These are phyloP conservation scores for Penicillium steckii DNA, from an alignment of 495 filamentous ascomycete genomes.

Conservation along the genomic window DNA sequence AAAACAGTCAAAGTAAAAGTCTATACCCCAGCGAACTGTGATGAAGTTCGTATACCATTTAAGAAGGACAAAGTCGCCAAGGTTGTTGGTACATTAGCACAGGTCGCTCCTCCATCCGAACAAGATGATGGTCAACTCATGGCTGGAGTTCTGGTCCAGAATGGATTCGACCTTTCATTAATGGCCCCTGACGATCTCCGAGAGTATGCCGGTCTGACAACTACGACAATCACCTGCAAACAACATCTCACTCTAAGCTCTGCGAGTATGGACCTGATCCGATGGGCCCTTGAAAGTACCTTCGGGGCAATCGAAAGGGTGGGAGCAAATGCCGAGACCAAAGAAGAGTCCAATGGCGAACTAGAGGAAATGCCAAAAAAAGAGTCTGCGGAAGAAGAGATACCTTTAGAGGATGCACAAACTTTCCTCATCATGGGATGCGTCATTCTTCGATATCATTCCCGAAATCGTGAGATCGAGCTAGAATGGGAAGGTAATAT, in stretches of 20 bases:
- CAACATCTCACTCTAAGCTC: constrained; percentile 83
- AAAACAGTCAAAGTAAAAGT: constrained; percentile 83
- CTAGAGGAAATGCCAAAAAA: constrained; percentile 35
- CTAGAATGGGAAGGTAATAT: constrained; percentile 97
- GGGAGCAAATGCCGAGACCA: constrained; percentile 32
- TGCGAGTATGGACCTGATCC: constrained; percentile 85
- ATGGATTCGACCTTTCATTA: constrained; percentile 91
- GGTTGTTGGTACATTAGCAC: constrained; percentile 90
- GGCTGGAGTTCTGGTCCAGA: constrained; percentile 89
- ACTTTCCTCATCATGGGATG: constrained; percentile 88
- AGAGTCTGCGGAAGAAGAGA: constrained; percentile 52
- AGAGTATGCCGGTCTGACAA: constrained; percentile 93
- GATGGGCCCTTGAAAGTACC: constrained; percentile 90
- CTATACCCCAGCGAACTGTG: constrained; percentile 88
- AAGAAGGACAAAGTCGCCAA: constrained; percentile 94
- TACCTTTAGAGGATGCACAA: constrained; percentile 40
- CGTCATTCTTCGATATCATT: constrained; percentile 66
- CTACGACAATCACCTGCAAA: constrained; percentile 87
- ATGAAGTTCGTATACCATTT: constrained; percentile 93
- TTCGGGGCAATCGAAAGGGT: constrained; percentile 84
- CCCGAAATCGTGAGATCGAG: constrained; percentile 72
- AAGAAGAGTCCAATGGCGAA: constrained; percentile 26
- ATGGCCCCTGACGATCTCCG: constrained; percentile 96
- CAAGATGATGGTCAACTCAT: constrained; percentile 58
- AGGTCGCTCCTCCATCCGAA: constrained; percentile 64